Evolutionary conservation across 2,329 filamentous ascomycete genomes (phyloP), one percentile per base, ranked within the genome.

Genomic region (Talaromyces sp.): DNA sequence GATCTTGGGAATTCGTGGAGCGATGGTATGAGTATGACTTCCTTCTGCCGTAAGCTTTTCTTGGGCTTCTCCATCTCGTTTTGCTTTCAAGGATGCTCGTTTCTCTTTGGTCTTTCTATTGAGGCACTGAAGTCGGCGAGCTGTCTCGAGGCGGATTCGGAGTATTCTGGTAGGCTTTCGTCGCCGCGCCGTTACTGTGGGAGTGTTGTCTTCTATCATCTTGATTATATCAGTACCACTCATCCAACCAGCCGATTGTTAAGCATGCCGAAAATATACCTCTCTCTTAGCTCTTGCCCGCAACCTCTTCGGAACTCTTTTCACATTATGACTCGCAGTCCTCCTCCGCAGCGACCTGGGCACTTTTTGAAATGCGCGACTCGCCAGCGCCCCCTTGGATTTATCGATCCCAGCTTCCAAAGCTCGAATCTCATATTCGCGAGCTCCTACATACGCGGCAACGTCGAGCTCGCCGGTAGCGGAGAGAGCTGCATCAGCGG

Each of bases 291-390:
- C 92, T 67, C 89, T 84, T 42, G 78, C 79, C 62, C 89, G 84
- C 71, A 98, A 77, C 66, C 92, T 81, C 72, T 88, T 89, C 2
- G 95, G 95, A 16, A 99, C 88, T 66, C 89, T 86, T 77, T 93
- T 96, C 39, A 90, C 90, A 83, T 99, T 97, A 77, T 99, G 95
- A 74, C 92, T 96, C 21, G 93, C 95, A 0, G 93, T 96, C 69
- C 95, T 84, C 67, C 95, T 83, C 67, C 95, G 83, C 83, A 99
- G 79, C 57, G 88, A 87, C 68, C 92, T 86, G 1, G 95, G 95
- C 5, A 99, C 90, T 68, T 91, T 86, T 75, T 99, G 95, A 71
- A 98, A 98, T 14, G 93, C 93, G 58, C 93, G 84, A 63, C 86
- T 87, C 48, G 84, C 81, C 64, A 86, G 70, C 1, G 78, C 80